These are phyloP conservation scores for Royoungia palumana DNA, from an alignment of 768 basidiomycete genomes.

Conservation along the genomic window DNA sequence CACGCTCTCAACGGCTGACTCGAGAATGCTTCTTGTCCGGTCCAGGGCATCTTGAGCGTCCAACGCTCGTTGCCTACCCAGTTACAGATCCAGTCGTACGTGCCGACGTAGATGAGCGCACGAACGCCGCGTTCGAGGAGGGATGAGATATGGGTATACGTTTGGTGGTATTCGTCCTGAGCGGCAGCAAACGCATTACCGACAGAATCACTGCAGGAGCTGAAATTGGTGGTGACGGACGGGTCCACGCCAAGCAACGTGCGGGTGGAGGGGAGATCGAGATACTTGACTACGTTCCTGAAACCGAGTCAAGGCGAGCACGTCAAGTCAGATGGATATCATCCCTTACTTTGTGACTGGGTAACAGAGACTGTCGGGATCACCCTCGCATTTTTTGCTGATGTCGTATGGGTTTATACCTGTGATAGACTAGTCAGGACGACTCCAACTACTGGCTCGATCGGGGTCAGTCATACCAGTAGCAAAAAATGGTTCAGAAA, in stretches of 20 bases:
- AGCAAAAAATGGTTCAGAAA: conserved; percentile 24
- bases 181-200: conserved; percentile 42
- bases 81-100: conserved; percentile 79
- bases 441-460: not conserved
- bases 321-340: not conserved
- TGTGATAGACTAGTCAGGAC: conserved; percentile 10
- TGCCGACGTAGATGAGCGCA: conserved; percentile 71
- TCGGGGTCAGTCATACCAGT: conserved; percentile 31
- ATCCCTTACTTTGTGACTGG: conserved; percentile 43
- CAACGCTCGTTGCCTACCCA: conserved; percentile 76
- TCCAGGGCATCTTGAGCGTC: conserved; percentile 74
- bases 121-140: conserved; percentile 76
- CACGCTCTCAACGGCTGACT: conserved; percentile 54
- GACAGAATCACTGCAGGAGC: conserved; percentile 43
- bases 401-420: conserved; percentile 68
- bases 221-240: conserved; percentile 38
- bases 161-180: conserved; percentile 38
- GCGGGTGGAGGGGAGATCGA: conserved; percentile 55
- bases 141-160: conserved; percentile 36
- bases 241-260: conserved; percentile 60
- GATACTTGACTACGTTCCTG: conserved; percentile 59
- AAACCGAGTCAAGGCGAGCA: conserved; percentile 1
- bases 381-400: conserved; percentile 54
- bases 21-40: conserved; percentile 51
- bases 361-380: conserved; percentile 55